Evolutionary conservation across 495 filamentous ascomycete genomes (phyloP).

Genomic region (Coniosporium apollinis): DNA sequence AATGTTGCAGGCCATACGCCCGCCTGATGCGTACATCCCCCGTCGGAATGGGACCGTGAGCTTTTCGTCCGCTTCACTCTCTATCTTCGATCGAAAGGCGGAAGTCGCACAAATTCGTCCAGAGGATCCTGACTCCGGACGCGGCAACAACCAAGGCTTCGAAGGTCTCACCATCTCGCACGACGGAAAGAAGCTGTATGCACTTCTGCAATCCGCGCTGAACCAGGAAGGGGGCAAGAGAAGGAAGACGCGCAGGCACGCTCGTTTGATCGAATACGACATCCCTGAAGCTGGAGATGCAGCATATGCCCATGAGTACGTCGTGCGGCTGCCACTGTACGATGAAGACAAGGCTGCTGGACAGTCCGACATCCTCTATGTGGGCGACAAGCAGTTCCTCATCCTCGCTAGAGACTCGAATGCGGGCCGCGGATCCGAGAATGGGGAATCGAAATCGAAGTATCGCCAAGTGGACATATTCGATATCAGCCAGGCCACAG

Average conservation of each 20-base stretch:
- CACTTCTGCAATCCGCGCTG: constrained; percentile 50
- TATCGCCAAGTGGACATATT: constrained; percentile 66
- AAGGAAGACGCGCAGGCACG: constrained; percentile 34
- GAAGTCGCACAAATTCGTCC: constrained; percentile 30
- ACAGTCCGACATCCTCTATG: constrained; percentile 53
- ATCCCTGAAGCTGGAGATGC: constrained; percentile 24
- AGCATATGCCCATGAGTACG: constrained; percentile 36
- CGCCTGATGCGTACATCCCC: constrained; percentile 51
- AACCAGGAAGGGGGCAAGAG: constrained; percentile 47
- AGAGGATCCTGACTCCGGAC: constrained; percentile 42
- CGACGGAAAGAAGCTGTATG: constrained; percentile 49
- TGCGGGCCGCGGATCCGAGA: constrained; percentile 41
- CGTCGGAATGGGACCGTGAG: constrained; percentile 39
- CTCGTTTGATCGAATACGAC: constrained; percentile 48
- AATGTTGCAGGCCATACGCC: constrained; percentile 49
- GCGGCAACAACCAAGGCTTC: constrained; percentile 64
- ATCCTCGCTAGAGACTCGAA: constrained; percentile 50
- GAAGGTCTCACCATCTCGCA: constrained; percentile 51
- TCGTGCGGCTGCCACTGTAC: constrained; percentile 45
- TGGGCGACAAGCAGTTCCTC: constrained; percentile 49
- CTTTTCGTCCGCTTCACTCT: constrained; percentile 44
- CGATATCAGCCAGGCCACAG: constrained; percentile 44
- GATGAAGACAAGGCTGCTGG: constrained; percentile 32
- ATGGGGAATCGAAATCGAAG: constrained; percentile 32
- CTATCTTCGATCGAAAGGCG: constrained; percentile 38